These are phyloP conservation scores for Clausena lansium DNA, from an alignment of 345 rosid genomes.

Conservation along the genomic window DNA sequence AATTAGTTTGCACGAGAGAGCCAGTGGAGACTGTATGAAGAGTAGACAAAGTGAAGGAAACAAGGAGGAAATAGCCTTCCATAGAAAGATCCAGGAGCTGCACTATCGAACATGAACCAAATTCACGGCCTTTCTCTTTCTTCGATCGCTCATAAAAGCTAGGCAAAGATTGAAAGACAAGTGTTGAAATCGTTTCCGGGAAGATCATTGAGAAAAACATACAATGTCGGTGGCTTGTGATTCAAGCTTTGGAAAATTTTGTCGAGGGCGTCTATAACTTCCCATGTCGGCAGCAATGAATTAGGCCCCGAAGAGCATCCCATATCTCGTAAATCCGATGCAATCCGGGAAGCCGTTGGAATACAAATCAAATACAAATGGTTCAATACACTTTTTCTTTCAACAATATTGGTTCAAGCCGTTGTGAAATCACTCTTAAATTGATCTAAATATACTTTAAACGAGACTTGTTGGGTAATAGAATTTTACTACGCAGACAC, in stretches of 20 bases:
- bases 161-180: conserved; percentile 11
- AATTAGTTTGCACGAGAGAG: background rate
- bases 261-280: no score
- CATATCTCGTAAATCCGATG: conserved; percentile 9
- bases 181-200: conserved; percentile 29
- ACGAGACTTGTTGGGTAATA: no score
- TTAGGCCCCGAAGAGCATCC: conserved; percentile 15
- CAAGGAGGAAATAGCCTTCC: conserved; percentile 21
- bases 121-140: background rate
- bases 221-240: no score
- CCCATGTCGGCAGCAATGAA: no score
- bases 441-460: no score
- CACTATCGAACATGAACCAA: conserved; percentile 20
- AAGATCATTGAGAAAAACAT: no score
- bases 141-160: conserved; percentile 13
- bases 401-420: no score
- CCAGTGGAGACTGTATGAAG: conserved; percentile 27
- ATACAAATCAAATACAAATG: background rate
- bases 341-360: conserved; percentile 2
- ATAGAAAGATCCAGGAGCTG: conserved; percentile 21
- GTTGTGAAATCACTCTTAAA: no score
- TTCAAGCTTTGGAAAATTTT: no score
- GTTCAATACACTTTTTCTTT: no score
- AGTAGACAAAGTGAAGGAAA: conserved; percentile 27
- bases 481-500: no score